phyloP scores from a whole-genome alignment of 371 early-diverging fungal species.

The Blastocladiella emersonii region DNA sequence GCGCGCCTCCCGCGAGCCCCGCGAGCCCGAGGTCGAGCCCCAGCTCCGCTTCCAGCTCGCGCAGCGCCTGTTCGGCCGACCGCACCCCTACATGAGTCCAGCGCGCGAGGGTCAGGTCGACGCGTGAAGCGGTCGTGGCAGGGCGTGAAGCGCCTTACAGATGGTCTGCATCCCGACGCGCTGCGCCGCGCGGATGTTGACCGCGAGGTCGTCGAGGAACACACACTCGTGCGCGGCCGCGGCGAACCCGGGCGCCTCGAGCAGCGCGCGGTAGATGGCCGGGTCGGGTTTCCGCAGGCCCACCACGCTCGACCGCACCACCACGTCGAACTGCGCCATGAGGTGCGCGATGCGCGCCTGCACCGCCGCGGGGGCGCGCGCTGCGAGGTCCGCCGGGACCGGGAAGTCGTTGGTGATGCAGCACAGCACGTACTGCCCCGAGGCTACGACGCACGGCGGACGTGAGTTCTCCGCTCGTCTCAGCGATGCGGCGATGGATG shows the following conservation, averaged over 20 bases:
- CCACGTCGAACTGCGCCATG: slow-evolving; percentile 15
- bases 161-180: slow-evolving; percentile 14
- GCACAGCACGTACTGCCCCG: slow-evolving; percentile 14
- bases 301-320: slow-evolving; percentile 24
- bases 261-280: slow-evolving; percentile 22
- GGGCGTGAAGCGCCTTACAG: no score
- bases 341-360: not conserved
- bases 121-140: no score
- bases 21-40: no score
- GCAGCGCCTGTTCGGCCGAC: no score
- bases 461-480: not conserved
- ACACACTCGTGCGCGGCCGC: slow-evolving; percentile 20
- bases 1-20: no score
- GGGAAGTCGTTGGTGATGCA: slow-evolving; percentile 23
- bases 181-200: slow-evolving; percentile 15
- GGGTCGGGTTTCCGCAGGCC: slow-evolving; percentile 36
- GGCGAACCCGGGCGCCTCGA: slow-evolving; percentile 16
- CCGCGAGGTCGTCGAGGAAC: slow-evolving; percentile 33
- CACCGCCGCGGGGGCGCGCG: no score
- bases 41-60: no score
- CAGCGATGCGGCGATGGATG: not conserved
- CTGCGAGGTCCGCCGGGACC: not conserved
- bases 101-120: no score
- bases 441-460: not conserved
- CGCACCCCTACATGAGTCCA: no score